Evolutionary conservation across 192 early-diverging fungal genomes (phyloP).

Genomic region (Rhizophagus prolifer): DNA sequence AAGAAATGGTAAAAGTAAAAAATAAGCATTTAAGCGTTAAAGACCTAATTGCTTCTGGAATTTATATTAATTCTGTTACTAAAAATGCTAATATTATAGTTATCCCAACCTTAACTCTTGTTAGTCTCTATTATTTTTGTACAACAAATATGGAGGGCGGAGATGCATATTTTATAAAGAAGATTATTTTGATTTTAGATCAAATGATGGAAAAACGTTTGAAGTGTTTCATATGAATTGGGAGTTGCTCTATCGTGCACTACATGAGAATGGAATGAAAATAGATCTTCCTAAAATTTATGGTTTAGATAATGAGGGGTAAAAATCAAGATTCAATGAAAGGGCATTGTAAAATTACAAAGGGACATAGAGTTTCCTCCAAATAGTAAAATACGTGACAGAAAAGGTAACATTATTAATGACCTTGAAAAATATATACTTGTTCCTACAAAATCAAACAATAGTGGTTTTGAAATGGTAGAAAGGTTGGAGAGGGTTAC

Average conservation of each 20-base stretch:
- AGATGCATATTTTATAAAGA: background rate
- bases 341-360: no score
- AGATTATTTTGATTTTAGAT: background rate
- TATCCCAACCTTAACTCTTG: background rate
- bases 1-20: background rate
- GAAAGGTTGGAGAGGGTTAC: no score
- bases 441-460: no score
- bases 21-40: background rate
- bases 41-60: background rate
- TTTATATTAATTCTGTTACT: slow-evolving; percentile 19
- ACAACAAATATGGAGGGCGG: background rate
- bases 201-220: no score
- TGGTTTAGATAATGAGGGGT: background rate
- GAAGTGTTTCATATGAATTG: no score
- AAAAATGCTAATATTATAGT: background rate
- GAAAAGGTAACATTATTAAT: no score
- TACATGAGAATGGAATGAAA: background rate
- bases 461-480: no score
- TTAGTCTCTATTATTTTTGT: slow-evolving; percentile 7
- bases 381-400: no score
- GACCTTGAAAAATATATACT: no score
- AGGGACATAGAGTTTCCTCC: no score
- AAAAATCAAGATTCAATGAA: no score
- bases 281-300: background rate
- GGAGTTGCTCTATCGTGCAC: background rate